phyloP scores from a whole-genome alignment of 176 grass and related monocot species.

The Raddia guianensis region DNA sequence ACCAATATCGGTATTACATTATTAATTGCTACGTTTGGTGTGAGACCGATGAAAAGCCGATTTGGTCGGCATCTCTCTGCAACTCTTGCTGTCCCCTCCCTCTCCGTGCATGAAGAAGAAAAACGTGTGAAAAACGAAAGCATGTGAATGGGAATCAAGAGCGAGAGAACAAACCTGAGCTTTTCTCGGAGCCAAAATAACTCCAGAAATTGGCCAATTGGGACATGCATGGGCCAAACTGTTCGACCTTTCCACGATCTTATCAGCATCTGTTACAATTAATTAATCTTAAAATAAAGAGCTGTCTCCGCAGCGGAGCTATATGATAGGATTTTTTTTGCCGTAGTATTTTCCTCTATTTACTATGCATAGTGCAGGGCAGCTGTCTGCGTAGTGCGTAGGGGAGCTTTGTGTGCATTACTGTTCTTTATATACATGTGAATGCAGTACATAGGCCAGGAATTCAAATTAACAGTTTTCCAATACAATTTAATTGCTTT shows the following conservation, averaged over 20 bases:
- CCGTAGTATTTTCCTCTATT: too few relatives aligned
- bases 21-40: background rate
- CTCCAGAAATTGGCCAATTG: background rate
- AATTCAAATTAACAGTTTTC: too few relatives aligned
- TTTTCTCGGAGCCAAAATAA: background rate
- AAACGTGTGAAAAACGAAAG: constrained; percentile 10
- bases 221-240: background rate
- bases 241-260: constrained; percentile 21
- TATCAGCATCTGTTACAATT: background rate
- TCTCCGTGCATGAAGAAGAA: background rate
- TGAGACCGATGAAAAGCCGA: background rate
- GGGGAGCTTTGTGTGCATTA: too few relatives aligned
- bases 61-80: background rate
- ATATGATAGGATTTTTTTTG: too few relatives aligned
- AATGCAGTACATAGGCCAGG: too few relatives aligned
- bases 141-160: background rate
- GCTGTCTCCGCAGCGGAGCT: too few relatives aligned
- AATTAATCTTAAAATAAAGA: too few relatives aligned
- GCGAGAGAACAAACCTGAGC: background rate
- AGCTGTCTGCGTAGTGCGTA: too few relatives aligned
- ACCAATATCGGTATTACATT: background rate
- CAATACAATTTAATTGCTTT: too few relatives aligned
- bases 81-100: constrained; percentile 7
- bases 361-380: too few relatives aligned
- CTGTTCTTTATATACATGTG: too few relatives aligned